phyloP scores from a whole-genome alignment of 2,329 filamentous ascomycete species.

The Colletotrichum tropicale region DNA sequence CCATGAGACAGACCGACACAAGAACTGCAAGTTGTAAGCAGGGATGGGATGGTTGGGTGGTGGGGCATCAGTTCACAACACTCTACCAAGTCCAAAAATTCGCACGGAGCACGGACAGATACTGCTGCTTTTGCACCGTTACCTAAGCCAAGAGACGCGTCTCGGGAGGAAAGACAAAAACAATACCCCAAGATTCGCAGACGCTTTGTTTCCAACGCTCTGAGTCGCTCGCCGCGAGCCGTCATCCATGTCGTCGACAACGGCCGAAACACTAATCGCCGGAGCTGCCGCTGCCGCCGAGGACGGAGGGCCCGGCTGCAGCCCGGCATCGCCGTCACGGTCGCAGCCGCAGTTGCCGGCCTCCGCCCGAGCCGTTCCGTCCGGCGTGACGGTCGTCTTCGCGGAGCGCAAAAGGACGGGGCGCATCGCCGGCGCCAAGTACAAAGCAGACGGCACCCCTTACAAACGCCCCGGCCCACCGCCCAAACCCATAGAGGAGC shows the following conservation, averaged over 20 bases:
- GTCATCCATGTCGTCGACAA: not conserved
- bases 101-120: not conserved
- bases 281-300: not conserved
- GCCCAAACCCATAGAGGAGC: not conserved
- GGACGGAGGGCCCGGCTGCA: not conserved
- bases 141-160: not conserved
- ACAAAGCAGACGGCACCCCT: slow-evolving; percentile 5
- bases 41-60: not conserved
- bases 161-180: not conserved
- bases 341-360: not conserved
- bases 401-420: not conserved
- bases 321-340: not conserved
- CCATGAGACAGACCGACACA: not conserved
- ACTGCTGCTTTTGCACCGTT: not conserved
- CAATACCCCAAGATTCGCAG: not conserved
- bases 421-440: not conserved
- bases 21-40: not conserved
- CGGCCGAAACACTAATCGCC: not conserved
- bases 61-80: not conserved
- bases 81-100: not conserved
- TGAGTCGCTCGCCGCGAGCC: not conserved
- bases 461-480: not conserved
- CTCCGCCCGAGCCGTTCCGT: not conserved
- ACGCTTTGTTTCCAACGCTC: not conserved
- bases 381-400: not conserved